Evolutionary conservation across 805 yeast species (phyloP).

Genomic region (Debaryomyces hansenii): DNA sequence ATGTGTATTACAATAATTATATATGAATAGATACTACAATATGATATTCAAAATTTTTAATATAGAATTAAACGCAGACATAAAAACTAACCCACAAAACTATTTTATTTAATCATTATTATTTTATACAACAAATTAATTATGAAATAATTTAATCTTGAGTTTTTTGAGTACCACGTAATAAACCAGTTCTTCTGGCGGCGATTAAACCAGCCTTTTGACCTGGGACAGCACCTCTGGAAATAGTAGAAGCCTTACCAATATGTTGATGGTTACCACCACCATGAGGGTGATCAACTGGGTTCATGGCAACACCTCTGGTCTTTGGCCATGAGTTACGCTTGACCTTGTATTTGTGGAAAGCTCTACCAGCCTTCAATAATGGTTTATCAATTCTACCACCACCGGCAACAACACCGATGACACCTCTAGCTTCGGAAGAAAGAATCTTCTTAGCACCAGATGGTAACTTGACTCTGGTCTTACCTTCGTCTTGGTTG

Average conservation of each 20-base stretch:
- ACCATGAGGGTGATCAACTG: conserved; percentile 99
- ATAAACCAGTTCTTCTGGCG: conserved; percentile 41
- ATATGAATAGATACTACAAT: too few species aligned
- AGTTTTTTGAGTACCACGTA: conserved; percentile 40
- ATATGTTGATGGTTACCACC: conserved; percentile 75
- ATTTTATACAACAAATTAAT: conserved; percentile 16
- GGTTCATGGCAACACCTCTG: conserved; percentile 99
- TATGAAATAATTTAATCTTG: conserved; percentile 25
- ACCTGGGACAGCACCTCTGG: conserved; percentile 41
- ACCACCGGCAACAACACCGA: conserved; percentile 99
- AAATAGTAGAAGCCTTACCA: conserved; percentile 41
- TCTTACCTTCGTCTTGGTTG: conserved; percentile 98
- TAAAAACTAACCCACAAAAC: conserved; percentile 1
- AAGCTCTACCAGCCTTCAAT: conserved; percentile 99
- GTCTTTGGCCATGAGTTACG: conserved; percentile 99
- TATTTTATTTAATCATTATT: conserved; percentile 11
- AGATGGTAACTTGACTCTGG: conserved; percentile 98
- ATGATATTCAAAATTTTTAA: too few species aligned
- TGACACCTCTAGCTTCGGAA: conserved; percentile 98
- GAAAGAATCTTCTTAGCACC: conserved; percentile 97
- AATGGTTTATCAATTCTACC: conserved; percentile 99
- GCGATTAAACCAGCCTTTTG: conserved; percentile 41
- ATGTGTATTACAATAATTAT: too few species aligned
- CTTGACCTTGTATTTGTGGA: conserved; percentile 99
- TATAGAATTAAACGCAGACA: too few species aligned